phyloP scores from a whole-genome alignment of 164 flowering plant genomes.

The Macadamia tetraphylla region DNA sequence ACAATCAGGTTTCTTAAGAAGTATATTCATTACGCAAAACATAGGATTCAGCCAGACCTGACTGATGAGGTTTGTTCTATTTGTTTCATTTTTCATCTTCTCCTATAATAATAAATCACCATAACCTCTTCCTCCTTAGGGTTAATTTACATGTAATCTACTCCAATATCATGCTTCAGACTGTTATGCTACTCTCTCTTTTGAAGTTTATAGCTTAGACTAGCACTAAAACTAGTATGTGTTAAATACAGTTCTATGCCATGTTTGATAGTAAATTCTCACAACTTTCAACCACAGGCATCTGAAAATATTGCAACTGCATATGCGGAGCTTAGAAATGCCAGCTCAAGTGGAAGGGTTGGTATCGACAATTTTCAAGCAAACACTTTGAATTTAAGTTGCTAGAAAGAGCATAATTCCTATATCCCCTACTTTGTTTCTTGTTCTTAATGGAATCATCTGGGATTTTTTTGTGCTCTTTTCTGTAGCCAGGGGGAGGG shows the following conservation, averaged over 20 bases:
- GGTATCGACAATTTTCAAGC: conserved; percentile 6
- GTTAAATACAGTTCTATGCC: background rate
- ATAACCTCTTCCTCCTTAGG: background rate
- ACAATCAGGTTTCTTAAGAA: conserved; percentile 92
- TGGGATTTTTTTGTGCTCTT: conserved; percentile 1
- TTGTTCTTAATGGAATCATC: background rate
- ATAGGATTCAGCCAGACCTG: conserved; percentile 84
- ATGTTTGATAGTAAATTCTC: conserved; percentile 2
- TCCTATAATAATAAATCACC: background rate
- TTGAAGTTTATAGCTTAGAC: background rate
- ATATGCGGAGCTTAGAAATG: conserved; percentile 92
- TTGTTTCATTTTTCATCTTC: conserved; percentile 3
- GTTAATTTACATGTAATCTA: background rate
- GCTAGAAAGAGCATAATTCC: background rate
- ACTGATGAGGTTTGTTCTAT: conserved; percentile 76
- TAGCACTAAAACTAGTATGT: background rate
- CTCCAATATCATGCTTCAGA: background rate
- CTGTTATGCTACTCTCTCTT: background rate
- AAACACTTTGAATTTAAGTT: background rate
- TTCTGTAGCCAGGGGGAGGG: conserved; percentile 81
- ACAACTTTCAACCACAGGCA: conserved; percentile 44
- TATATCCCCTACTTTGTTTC: background rate
- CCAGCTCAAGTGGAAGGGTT: conserved; percentile 71
- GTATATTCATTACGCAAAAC: conserved; percentile 94
- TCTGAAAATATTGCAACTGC: conserved; percentile 86